Base-by-base conservation (phyloP, 441 rosid species). In the Manihot esculenta region DNA sequence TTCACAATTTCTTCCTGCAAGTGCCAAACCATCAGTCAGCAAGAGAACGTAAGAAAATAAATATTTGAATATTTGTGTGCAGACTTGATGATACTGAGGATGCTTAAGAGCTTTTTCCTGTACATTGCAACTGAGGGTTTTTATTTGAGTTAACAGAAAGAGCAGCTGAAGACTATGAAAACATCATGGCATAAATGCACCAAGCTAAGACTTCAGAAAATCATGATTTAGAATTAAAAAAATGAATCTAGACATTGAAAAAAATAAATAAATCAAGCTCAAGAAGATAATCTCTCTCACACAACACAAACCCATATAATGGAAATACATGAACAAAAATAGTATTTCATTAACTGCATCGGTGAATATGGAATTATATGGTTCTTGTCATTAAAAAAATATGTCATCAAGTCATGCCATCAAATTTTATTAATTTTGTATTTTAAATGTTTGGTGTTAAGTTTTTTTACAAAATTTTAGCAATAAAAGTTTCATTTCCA, bases 1-100 rank as follows among this genome's bases (percentile, higher is more conserved):
- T 80, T 71, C 51, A 81, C 21, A 48, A 95, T 70, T 77, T 84
- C 88, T 83, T 91, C 98, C 98, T 91, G 87, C 78, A 62, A 74
- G 73, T 20, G 68, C 65, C 0, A 57, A 73, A 49, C 58, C 12
- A 64, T 72, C 33, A 58, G 20, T 64, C 62, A 30, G 41, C 11
- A 13, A 4, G 23, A 24, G 49, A 50, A 38, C 20, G n/a, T 1
- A 0, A 0, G 4, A 18, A 27, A 60, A 67, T 24, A 33, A 24
- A 38, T 38, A 20, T 15, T 17, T 20, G 3, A 68, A 62, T 13
- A 30, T 21, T n/a, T 11, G 6, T 15, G 23, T n/a, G 68, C 48
- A 45, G 45, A 38, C 24, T 30, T 70, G 27, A 10, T 50, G 42
- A 73, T 38, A 45, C n/a, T 38, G 15, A 42, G 20, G 21, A 49